Conservation (phyloP, 129 eudicot species). For the Pseudognaphalium luteoalbum region DNA sequence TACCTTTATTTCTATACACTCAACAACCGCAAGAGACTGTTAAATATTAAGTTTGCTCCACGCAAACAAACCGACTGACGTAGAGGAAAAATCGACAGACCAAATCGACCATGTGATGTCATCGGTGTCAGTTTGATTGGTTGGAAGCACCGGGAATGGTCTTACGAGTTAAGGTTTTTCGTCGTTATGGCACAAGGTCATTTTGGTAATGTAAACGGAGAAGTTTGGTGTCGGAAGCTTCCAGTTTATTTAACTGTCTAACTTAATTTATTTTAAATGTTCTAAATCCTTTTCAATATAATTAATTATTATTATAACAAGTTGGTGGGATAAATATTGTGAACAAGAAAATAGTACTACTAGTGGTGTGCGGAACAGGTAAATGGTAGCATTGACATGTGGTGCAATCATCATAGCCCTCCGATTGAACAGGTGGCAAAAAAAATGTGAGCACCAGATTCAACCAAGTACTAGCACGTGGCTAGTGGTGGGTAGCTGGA, state of each 20-base stretch:
- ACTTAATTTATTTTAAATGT: neutral
- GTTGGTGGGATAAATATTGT: slow-evolving; percentile 29
- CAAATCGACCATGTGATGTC: no score
- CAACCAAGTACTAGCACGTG: slow-evolving; percentile 18
- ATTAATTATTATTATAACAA: neutral
- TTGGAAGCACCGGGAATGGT: no score
- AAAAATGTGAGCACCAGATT: no score
- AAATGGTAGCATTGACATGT: slow-evolving; percentile 1
- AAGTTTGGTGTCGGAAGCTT: slow-evolving; percentile 12
- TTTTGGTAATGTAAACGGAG: neutral
- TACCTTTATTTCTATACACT: no score
- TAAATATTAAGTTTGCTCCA: no score
- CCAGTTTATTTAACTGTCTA: neutral
- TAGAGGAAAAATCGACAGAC: no score
- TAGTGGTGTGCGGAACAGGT: neutral
- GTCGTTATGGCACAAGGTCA: slow-evolving; percentile 10
- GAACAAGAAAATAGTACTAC: slow-evolving; percentile 28
- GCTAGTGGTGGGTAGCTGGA: slow-evolving; percentile 27
- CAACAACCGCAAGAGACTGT: no score
- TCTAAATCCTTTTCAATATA: neutral
- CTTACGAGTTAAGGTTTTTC: no score
- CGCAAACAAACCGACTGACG: no score
- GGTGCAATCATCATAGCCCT: slow-evolving; percentile 17
- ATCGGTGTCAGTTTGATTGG: no score
- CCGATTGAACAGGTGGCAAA: no score